phyloP scores from a whole-genome alignment of 1,139 yeast species.

The Arxiozyma telluris region DNA sequence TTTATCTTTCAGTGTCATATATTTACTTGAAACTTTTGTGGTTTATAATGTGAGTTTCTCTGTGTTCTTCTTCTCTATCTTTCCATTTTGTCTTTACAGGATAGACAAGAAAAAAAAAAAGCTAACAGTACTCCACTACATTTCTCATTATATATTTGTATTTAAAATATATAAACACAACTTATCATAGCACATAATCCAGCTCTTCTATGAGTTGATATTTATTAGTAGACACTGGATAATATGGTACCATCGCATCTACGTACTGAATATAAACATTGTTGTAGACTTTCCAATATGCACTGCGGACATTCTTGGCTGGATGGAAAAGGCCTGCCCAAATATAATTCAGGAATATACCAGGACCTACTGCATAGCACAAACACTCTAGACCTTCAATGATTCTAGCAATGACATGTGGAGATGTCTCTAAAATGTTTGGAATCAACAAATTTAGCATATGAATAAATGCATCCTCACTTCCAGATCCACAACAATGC shows the following conservation, averaged over 20 bases:
- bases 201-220: slow-evolving; percentile 34
- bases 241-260: slow-evolving; percentile 75
- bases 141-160: neutral
- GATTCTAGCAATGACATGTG: slow-evolving; percentile 81
- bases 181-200: slow-evolving; percentile 27
- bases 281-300: slow-evolving; percentile 84
- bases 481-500: slow-evolving; percentile 66
- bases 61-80: no score
- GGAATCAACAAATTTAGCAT: slow-evolving; percentile 70
- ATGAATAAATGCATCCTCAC: slow-evolving; percentile 70
- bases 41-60: no score
- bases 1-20: neutral
- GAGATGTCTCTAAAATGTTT: slow-evolving; percentile 84
- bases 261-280: slow-evolving; percentile 63
- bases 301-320: slow-evolving; percentile 72
- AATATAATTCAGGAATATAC: slow-evolving; percentile 62
- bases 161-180: neutral
- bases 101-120: no score
- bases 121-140: no score
- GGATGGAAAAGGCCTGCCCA: slow-evolving; percentile 93
- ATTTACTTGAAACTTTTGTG: neutral
- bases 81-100: neutral
- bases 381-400: slow-evolving; percentile 74
- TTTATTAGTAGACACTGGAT: slow-evolving; percentile 49
- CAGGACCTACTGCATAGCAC: slow-evolving; percentile 66